Evolutionary conservation across 352 stramenopile species (phyloP), one percentile per base, ranked within the genome.

Genomic region (Globisporangium cystogenes): DNA sequence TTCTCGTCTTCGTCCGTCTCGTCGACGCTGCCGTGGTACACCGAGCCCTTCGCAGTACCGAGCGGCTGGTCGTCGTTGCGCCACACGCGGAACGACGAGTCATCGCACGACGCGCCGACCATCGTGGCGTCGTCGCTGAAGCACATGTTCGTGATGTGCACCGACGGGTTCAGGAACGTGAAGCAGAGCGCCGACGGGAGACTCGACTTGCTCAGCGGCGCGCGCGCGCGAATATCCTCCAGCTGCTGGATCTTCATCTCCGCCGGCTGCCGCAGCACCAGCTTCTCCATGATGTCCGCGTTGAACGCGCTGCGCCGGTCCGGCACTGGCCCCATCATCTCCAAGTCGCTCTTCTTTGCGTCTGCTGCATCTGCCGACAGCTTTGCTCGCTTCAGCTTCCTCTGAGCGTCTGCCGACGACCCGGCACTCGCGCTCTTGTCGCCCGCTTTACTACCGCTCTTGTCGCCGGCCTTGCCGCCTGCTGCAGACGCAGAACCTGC

Each of bases 61-160:
- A 93, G 59, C 14, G 82, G 79, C 27, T 87, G 73, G 24, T 87
- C 77, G 39, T 93, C 82, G 48, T 93, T 88, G 29, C 82, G 75
- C 82, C 82, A 93, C 43, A 93, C 82, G 24, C 80, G 80, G 47
- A 90, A 90, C 1, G 82, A 87, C 3, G 65, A 69, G 48, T 93
- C 80, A 37, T 90, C 78, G 31, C 74, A 90, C 4, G 76, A 77
- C 20, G 76, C 77, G 18, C 80, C 82, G 1, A 91, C 76, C 65
- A 93, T 82, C 12, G 76, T 86, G 11, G 84, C 80, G 33, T 89
- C 76, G 41, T 87, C 70, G 36, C 76, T 93, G 49, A 90, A 93
- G 62, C 68, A 84, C 65, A 93, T 76, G 60, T 90, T 89, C 65
- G 86, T 93, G 44, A 91, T 68, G 42, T 91, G 77, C 20, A 72